Conservation (phyloP, 2,329 filamentous ascomycete genomes). For the Botrytis paeoniae region DNA sequence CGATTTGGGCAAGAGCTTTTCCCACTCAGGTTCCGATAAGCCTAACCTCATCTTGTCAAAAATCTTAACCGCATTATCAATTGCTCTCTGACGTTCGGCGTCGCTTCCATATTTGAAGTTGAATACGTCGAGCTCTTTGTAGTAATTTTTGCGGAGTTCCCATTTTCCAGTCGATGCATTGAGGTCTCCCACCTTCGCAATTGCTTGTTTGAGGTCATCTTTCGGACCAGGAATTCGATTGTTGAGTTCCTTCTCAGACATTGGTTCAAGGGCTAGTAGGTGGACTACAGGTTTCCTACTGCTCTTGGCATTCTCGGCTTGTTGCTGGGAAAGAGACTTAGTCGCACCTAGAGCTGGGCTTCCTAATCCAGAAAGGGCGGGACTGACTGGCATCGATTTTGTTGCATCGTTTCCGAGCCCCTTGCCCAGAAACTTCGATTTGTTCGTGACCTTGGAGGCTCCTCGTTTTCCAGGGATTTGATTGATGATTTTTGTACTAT, state of each 20-base stretch:
- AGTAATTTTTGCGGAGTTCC: slow-evolving; percentile 54
- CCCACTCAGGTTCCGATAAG: slow-evolving; percentile 57
- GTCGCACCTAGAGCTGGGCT: slow-evolving; percentile 53
- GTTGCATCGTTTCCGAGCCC: slow-evolving; percentile 28
- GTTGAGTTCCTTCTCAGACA: slow-evolving; percentile 48
- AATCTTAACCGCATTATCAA: slow-evolving; percentile 58
- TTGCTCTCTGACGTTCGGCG: slow-evolving; percentile 56
- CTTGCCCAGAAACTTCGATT: slow-evolving; percentile 33
- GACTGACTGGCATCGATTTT: slow-evolving; percentile 51
- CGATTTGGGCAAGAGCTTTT: slow-evolving; percentile 55
- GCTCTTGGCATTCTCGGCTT: slow-evolving; percentile 53
- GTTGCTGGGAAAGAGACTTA: slow-evolving; percentile 50
- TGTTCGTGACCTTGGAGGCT: slow-evolving; percentile 28
- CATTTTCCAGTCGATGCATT: slow-evolving; percentile 49
- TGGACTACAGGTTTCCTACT: slow-evolving; percentile 55
- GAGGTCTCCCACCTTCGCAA: slow-evolving; percentile 57
- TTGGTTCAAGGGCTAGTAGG: slow-evolving; percentile 55
- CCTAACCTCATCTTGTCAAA: slow-evolving; percentile 59
- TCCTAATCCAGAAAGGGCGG: slow-evolving; percentile 51
- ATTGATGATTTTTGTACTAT: slow-evolving; percentile 43
- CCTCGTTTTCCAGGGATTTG: slow-evolving; percentile 31
- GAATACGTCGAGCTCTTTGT: slow-evolving; percentile 64
- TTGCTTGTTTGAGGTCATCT: slow-evolving; percentile 51
- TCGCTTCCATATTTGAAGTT: slow-evolving; percentile 54
- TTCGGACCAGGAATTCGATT: slow-evolving; percentile 50